These are phyloP conservation scores for Pyronema omphalodes DNA, from an alignment of 495 filamentous ascomycete species.

Conservation along the genomic window DNA sequence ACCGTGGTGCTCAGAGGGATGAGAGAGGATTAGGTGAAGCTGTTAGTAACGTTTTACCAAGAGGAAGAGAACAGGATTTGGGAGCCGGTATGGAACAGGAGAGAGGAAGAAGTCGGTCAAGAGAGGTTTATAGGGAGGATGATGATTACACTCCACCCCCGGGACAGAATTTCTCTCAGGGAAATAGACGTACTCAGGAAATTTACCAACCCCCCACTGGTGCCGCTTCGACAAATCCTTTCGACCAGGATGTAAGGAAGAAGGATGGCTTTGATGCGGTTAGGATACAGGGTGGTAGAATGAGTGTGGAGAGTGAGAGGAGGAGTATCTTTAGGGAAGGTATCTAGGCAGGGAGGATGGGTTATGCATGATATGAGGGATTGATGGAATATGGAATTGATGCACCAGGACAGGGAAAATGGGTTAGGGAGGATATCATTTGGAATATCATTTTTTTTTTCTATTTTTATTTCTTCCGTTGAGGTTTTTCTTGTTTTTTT, in stretches of 20 bases:
- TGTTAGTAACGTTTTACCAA: background rate
- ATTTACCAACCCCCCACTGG: background rate
- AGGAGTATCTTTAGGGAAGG: slow-evolving; percentile 38
- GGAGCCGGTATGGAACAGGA: slow-evolving; percentile 13
- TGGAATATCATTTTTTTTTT: too few relatives aligned
- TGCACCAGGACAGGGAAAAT: too few relatives aligned
- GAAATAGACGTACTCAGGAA: background rate
- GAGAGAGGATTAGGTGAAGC: background rate
- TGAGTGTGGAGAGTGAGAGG: slow-evolving; percentile 29
- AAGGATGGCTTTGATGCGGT: slow-evolving; percentile 22
- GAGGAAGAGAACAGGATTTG: slow-evolving; percentile 3
- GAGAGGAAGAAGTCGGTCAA: slow-evolving; percentile 22
- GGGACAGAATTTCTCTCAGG: background rate
- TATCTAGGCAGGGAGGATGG: slow-evolving; percentile 4
- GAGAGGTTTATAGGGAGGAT: background rate
- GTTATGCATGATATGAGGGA: background rate
- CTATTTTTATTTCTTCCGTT: too few relatives aligned
- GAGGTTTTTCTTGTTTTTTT: too few relatives aligned
- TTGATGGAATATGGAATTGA: too few relatives aligned
- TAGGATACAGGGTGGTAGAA: slow-evolving; percentile 28
- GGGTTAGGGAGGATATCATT: too few relatives aligned
- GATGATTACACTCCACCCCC: slow-evolving; percentile 7
- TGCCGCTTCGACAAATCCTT: slow-evolving; percentile 14
- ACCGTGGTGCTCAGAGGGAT: slow-evolving; percentile 1
- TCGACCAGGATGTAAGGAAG: slow-evolving; percentile 17